phyloP scores from a whole-genome alignment of 2,329 filamentous ascomycete species.

The Leptographium procerum region DNA sequence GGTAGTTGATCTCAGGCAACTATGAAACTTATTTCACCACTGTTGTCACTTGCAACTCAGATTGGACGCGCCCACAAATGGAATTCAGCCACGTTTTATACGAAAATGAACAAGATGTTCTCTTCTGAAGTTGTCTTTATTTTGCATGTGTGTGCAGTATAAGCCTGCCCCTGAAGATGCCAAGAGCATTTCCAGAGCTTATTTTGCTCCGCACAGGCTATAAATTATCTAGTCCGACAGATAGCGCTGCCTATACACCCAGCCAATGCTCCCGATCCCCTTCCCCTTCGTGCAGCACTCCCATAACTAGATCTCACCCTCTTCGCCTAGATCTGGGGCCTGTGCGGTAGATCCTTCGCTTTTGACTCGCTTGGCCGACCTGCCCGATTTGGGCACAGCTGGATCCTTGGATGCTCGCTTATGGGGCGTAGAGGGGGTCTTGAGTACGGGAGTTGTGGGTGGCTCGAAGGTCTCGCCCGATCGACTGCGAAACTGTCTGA shows the following conservation, averaged over 20 bases:
- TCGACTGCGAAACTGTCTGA: conserved; percentile 2
- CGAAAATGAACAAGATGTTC: too few relatives aligned
- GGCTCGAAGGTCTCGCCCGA: not conserved
- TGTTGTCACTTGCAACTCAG: not conserved
- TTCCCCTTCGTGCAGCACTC: not conserved
- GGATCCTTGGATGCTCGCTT: conserved; percentile 1
- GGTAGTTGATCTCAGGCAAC: not conserved
- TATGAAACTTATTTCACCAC: not conserved
- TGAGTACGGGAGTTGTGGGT: not conserved
- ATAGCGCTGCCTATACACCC: not conserved
- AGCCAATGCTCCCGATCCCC: not conserved
- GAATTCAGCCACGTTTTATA: too few relatives aligned
- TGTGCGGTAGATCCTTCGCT: not conserved
- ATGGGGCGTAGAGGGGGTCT: not conserved
- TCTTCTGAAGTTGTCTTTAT: too few relatives aligned
- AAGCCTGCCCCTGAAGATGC: not conserved
- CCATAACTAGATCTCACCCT: not conserved
- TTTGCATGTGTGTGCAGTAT: not conserved
- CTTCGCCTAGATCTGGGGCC: not conserved
- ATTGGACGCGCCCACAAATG: too few relatives aligned
- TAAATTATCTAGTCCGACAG: too few relatives aligned
- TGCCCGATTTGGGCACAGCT: conserved; percentile 1
- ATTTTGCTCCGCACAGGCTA: not conserved
- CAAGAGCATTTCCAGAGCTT: not conserved
- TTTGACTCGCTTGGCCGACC: conserved; percentile 5